Evolutionary conservation across 1,284 basidiomycete genomes (phyloP).

Genomic region (Marasmius sp.): DNA sequence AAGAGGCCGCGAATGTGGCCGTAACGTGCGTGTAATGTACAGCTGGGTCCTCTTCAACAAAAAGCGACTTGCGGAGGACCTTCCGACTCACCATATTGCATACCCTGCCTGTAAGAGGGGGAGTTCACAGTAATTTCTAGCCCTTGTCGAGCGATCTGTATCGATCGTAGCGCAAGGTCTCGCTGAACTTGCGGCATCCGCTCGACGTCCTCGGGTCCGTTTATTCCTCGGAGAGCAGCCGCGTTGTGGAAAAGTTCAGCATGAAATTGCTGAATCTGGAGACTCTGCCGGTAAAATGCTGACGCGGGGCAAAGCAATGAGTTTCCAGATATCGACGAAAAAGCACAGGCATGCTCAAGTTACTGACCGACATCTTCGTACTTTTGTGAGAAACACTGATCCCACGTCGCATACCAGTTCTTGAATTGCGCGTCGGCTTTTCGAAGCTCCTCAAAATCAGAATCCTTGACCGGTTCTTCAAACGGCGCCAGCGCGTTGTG

Average conservation of each 20-base stretch:
- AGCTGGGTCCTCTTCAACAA: conserved; percentile 42
- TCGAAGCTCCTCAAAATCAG: conserved; percentile 62
- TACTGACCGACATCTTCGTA: conserved; percentile 75
- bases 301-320: neutral
- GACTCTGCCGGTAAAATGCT: conserved; percentile 83
- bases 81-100: conserved; percentile 74
- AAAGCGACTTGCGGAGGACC: conserved; percentile 5
- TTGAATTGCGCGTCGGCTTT: conserved; percentile 68
- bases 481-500: conserved; percentile 70
- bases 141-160: conserved; percentile 66
- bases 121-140: conserved; percentile 77
- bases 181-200: conserved; percentile 71
- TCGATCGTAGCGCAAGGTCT: conserved; percentile 69
- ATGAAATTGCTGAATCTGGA: conserved; percentile 78
- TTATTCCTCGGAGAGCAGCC: conserved; percentile 71
- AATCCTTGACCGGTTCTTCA: conserved; percentile 66
- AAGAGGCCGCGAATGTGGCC: conserved; percentile 89
- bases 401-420: conserved; percentile 77
- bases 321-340: neutral
- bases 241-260: conserved; percentile 83
- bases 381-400: conserved; percentile 75
- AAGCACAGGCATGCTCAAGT: neutral
- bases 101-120: conserved; percentile 81
- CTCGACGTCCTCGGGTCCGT: conserved; percentile 74
- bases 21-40: conserved; percentile 90